Percentiles rank a stretch among this genome's conserved stretches.
phyloP scores from a whole-genome alignment of 495 filamentous ascomycete species.

The Thermothielavioides terrestris region DNA sequence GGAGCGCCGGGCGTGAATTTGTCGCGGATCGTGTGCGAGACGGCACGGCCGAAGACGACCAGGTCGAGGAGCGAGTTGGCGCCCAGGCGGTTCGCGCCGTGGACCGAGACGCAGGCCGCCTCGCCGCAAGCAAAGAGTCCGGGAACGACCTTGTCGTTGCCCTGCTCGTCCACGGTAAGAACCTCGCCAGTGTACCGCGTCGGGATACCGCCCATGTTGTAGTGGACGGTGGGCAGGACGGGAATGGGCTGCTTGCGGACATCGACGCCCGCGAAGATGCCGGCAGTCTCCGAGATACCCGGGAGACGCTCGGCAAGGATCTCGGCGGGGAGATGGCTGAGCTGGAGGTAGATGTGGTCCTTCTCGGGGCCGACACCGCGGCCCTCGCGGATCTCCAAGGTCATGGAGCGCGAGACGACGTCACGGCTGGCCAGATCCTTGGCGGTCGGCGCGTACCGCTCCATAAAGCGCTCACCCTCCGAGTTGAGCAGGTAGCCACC shows the following conservation, averaged over 20 bases:
- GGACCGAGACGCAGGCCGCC: slow-evolving; percentile 93
- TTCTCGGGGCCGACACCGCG: slow-evolving; percentile 93
- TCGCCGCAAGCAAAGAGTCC: slow-evolving; percentile 96
- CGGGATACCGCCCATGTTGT: slow-evolving; percentile 99
- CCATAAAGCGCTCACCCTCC: slow-evolving; percentile 98
- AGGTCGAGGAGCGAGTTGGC: slow-evolving; percentile 97
- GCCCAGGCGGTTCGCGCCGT: slow-evolving; percentile 94
- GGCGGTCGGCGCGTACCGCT: slow-evolving; percentile 92
- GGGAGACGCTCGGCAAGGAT: slow-evolving; percentile 92
- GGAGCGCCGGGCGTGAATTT: slow-evolving; percentile 71
- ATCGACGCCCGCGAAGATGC: slow-evolving; percentile 93
- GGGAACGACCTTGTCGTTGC: slow-evolving; percentile 88
- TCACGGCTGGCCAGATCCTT: slow-evolving; percentile 94
- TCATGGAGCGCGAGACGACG: slow-evolving; percentile 94
- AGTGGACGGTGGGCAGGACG: slow-evolving; percentile 94
- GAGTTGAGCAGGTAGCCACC: slow-evolving; percentile 95
- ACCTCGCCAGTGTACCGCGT: slow-evolving; percentile 97
- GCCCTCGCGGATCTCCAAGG: slow-evolving; percentile 91
- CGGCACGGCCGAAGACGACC: slow-evolving; percentile 93
- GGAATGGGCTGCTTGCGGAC: slow-evolving; percentile 95
- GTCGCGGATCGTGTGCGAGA: slow-evolving; percentile 91
- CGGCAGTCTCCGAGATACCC: slow-evolving; percentile 95
- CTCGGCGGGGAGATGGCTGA: slow-evolving; percentile 85
- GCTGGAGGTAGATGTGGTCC: slow-evolving; percentile 95
- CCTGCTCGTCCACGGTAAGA: slow-evolving; percentile 69